Base-by-base conservation (phyloP, 148 eudicot species). In the Camellia lanceoleosa region DNA sequence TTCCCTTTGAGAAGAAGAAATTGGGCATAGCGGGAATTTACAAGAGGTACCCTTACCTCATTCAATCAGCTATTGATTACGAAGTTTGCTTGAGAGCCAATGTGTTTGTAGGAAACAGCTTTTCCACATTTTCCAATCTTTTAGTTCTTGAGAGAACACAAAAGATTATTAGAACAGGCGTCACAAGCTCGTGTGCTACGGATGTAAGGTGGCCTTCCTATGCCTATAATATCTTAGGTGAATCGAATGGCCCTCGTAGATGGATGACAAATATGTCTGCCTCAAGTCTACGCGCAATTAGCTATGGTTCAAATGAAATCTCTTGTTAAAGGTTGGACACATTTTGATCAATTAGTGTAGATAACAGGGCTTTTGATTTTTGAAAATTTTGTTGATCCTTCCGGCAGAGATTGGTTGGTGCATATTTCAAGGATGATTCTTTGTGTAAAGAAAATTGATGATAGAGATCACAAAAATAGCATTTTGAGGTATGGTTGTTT, bases 261-360 rank as follows among this genome's bases (percentile, higher is more conserved):
- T 96, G 99, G 99, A 87, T 87, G 84, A 83, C 97, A 47, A 93
- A 96, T 82, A 91, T 96, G 95, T 92, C 95, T 13, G 92, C 91
- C 41, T 60, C 83, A 59, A 92, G 87, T 84, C 89, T 96, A 46
- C 88, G 76, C 64, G 89, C 97, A 58, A 89, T 93, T 78, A 96
- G 99, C 84, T 96, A 96, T 55, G 99, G 99, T 67, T 82, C 99
- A 76, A 92, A 85, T 82, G 87, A 83, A n/a, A 76, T 94, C 71
- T 83, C 94, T 75, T 96, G 99, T 74, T 89, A 77, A 88, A 63
- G 78, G 47, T 59, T 76, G 38, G 12, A 44, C 38, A 4, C 20
- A 1, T 58, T 44, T 43, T 41, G 12, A 5, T 63, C 13, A 12
- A 64, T 68, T 5, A 38, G 71, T 80, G 61, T 65, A 75, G 41